Base-by-base conservation (phyloP, 2,329 filamentous ascomycete genomes). In the Colletotrichum liaoningense region DNA sequence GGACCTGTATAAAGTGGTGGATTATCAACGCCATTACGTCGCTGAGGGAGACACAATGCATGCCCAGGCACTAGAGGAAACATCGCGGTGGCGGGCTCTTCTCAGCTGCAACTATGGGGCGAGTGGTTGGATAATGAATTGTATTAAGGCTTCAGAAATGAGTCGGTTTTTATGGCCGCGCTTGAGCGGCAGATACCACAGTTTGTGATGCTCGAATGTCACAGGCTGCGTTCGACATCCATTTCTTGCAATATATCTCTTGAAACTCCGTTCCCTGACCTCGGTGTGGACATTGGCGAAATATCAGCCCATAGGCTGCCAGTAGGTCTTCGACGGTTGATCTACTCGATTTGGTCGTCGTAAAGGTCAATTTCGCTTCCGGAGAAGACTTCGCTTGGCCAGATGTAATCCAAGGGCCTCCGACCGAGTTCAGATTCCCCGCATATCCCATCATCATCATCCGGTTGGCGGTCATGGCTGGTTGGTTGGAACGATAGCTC, bases 201-300 rank as follows among this genome's bases (percentile, higher is more conserved):
- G n/a, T 28, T 66, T 30, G 26, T 28, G 56, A 57, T 65, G 62
- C 35, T 71, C 62, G 56, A 64, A 54, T 66, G 71, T 65, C 71
- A 66, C 67, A 64, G 71, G 71, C 52, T 73, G 71, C 60, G 65
- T 58, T 62, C 56, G 67, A 52, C 67, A 24, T 71, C 49, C 33
- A 26, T 26, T 62, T 73, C 71, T 65, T 71, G 56, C 60, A 57
- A 33, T 57, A 66, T 66, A 73, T 46, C 67, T 46, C 57, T 66
- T 59, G 33, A 42, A 33, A 68, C 30, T 66, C 56, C 35, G 65
- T 63, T 54, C 26, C 60, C 35, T 55, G 49, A 46, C 5, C 59
- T 52, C 65, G 28, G 35, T 49, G 7, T 58, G 30, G 26, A 63
- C 28, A 72, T 55, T 57, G 59, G 26, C 38, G 60, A n/a, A 62